Percentiles rank a stretch among this genome's conserved stretches.
Conservation (phyloP, 768 basidiomycete genomes). For the Hypsizygus marmoreus region DNA sequence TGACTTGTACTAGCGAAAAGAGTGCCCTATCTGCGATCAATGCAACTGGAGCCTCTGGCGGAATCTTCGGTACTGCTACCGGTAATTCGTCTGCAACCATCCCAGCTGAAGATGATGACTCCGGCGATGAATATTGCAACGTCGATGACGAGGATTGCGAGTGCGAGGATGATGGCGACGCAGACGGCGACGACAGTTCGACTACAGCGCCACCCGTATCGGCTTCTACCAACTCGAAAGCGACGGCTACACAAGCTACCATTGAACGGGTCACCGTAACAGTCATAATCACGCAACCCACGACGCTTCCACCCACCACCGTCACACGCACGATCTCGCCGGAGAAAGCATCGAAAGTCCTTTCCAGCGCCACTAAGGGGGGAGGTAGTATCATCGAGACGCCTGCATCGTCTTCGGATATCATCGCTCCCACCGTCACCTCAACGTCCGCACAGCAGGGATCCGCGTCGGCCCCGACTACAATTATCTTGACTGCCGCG, state of each 20-base stretch:
- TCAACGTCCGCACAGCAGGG: not conserved
- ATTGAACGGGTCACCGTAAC: conserved; percentile 23
- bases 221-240: conserved; percentile 5
- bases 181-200: not conserved
- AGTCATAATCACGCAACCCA: conserved; percentile 31
- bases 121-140: too few species aligned
- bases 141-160: too few species aligned
- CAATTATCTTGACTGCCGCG: not conserved
- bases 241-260: conserved; percentile 4
- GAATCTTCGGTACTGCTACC: conserved; percentile 30
- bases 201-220: not conserved
- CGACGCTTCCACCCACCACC: conserved; percentile 36
- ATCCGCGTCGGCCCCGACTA: not conserved
- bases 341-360: conserved; percentile 39
- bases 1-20: conserved; percentile 55
- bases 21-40: conserved; percentile 47
- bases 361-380: conserved; percentile 37
- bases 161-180: not conserved
- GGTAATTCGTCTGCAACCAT: conserved; percentile 12
- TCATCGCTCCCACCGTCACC: not conserved
- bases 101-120: conserved; percentile 2
- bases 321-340: conserved; percentile 47
- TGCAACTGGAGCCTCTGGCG: conserved; percentile 48
- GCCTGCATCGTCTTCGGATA: conserved; percentile 1
- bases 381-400: conserved; percentile 18